Base-by-base conservation (phyloP, 139 green algal species). In the Pseudopediastrum boryanum region DNA sequence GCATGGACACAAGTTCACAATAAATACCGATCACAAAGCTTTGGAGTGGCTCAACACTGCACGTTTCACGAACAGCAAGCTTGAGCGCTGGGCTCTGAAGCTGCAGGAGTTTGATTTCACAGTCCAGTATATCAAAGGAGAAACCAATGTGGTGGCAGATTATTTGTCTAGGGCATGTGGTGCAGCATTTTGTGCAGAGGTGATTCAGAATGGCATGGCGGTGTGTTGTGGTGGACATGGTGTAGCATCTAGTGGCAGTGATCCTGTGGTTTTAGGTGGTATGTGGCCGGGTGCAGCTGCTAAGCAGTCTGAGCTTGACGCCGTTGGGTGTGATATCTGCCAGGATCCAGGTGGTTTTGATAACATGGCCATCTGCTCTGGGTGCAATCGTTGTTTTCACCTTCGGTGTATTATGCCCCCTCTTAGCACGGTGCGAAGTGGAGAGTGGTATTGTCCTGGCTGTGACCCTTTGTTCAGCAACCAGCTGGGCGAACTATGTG, bases 361-460 rank as follows among this genome's bases (percentile, higher is more conserved):
- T 29, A 69, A 81, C 75, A 81, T 81, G 75, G 75, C 35, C 4
- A 59, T 81, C 19, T 81, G 75, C 38, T 69, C 62, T 64, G 63
- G 58, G 2, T 74, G 75, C n/a, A 29, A 67, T 19, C n/a, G 31
- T 3, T 70, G 58, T 23, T 74, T 42, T 64, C 75, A 81, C 43
- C 27, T 81, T 2, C 44, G 63, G 27, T 81, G 43, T 74, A 12
- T 74, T 2, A 39, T 71, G 21, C 73, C 73, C 19, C 33, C 56
- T 58, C 58, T 71, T 27, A 73, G 58, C n/a, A 71, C 35, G 16
- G 73, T 80, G 5, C 73, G 58, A 25, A 61, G 41, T 67, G 75
- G 75, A n/a, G 61, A 63, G 2, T 81, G 75, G 75, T 61, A 59
- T 19, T 74, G 75, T 19, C 62, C 51, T 33, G 27, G 27, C 7